Conservation (phyloP, 352 stramenopile genomes). For the Pythium scleroteichum region DNA sequence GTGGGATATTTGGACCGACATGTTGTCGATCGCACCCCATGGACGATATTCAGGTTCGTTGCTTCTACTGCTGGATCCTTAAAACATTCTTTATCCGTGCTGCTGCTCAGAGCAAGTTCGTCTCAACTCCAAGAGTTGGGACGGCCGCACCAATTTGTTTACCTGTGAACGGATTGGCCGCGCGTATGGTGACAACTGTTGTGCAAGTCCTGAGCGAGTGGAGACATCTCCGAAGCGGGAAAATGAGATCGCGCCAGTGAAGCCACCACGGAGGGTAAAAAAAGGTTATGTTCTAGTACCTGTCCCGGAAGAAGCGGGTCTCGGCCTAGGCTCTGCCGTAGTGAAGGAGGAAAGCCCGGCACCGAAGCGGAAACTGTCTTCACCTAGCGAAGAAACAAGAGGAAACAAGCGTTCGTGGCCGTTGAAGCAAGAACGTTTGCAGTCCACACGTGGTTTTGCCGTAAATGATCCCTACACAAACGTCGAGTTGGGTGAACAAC, state of each 20-base stretch:
- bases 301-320: neutral
- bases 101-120: neutral
- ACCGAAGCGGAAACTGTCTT: too few species aligned
- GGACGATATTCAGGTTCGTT: slow-evolving; percentile 21
- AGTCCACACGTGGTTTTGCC: neutral
- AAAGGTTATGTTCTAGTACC: slow-evolving; percentile 21
- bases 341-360: neutral
- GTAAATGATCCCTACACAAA: slow-evolving; percentile 10
- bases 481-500: slow-evolving; percentile 4
- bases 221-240: neutral
- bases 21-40: slow-evolving; percentile 61
- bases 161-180: slow-evolving; percentile 23
- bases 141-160: slow-evolving; percentile 58
- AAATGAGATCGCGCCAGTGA: neutral
- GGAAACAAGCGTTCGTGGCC: slow-evolving; percentile 3
- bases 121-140: slow-evolving; percentile 41
- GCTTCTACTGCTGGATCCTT: too few species aligned
- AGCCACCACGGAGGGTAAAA: slow-evolving; percentile 15
- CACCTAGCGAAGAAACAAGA: neutral
- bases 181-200: neutral
- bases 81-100: neutral
- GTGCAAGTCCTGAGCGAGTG: neutral
- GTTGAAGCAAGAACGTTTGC: neutral
- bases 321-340: neutral
- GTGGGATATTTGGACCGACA: slow-evolving; percentile 77